Conservation (phyloP, 306 rosid species). For the Cicer chorassanicum region DNA sequence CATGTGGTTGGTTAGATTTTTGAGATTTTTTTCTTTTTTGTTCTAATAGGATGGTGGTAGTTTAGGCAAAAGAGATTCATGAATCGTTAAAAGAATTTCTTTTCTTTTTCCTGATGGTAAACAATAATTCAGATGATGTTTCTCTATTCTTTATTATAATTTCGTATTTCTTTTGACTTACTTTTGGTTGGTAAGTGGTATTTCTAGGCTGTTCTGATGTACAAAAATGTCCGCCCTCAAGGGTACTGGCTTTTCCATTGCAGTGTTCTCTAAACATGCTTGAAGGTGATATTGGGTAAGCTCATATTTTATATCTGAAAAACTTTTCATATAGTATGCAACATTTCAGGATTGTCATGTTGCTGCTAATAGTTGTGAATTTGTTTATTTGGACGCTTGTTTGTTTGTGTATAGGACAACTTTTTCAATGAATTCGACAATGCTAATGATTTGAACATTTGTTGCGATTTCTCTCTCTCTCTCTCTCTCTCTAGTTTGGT, state of each 20-base stretch:
- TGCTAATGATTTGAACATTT: slow-evolving; percentile 21
- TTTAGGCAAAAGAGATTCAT: slow-evolving; percentile 52
- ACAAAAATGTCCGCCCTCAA: slow-evolving; percentile 54
- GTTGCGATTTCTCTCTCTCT: slow-evolving; percentile 32
- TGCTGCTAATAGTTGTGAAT: slow-evolving; percentile 1
- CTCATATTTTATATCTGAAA: slow-evolving; percentile 28
- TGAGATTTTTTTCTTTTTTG: neutral
- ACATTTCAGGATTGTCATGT: slow-evolving; percentile 8
- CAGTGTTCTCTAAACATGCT: slow-evolving; percentile 88
- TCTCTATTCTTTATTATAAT: slow-evolving; percentile 4
- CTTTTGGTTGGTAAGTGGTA: slow-evolving; percentile 46
- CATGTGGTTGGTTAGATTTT: slow-evolving; percentile 34
- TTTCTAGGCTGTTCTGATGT: slow-evolving; percentile 57
- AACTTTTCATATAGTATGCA: slow-evolving; percentile 12
- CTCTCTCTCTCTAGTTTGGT: neutral
- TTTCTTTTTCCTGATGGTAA: slow-evolving; percentile 79
- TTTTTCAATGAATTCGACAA: slow-evolving; percentile 12
- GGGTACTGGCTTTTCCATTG: slow-evolving; percentile 56
- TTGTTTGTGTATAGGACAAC: no score
- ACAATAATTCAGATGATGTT: slow-evolving; percentile 18
- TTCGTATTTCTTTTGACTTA: slow-evolving; percentile 34
- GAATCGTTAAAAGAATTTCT: slow-evolving; percentile 72
- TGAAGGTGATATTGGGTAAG: slow-evolving; percentile 89
- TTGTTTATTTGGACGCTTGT: slow-evolving; percentile 1
- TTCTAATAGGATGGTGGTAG: slow-evolving; percentile 57